Evolutionary conservation across 2,329 filamentous ascomycete genomes (phyloP).

Genomic region (Xylariales sp.): DNA sequence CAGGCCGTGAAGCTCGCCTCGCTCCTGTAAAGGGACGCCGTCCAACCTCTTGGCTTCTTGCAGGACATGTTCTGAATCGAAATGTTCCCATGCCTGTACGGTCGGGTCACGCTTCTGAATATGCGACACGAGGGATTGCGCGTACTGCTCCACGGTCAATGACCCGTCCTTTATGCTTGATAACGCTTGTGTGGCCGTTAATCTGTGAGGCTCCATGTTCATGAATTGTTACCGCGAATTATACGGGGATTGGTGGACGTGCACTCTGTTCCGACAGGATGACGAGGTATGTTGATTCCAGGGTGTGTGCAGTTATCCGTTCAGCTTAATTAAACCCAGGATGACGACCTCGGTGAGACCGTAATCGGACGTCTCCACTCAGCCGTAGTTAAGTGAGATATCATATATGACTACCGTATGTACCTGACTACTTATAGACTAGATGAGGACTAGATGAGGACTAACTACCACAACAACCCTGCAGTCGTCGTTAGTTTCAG

Average conservation of each 20-base stretch:
- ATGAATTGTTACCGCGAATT: not conserved
- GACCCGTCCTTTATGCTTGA: constrained; percentile 53
- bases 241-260: not conserved
- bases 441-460: not conserved
- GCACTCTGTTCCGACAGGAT: not conserved
- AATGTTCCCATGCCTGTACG: constrained; percentile 60
- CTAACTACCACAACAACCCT: not conserved
- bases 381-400: not conserved
- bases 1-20: constrained; percentile 65
- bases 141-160: constrained; percentile 61
- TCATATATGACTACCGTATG: not conserved
- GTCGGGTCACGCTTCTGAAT: constrained; percentile 56
- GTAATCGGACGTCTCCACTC: constrained; percentile 30
- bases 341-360: not conserved
- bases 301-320: too few species aligned
- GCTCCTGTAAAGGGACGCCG: constrained; percentile 54
- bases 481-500: not conserved
- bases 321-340: not conserved
- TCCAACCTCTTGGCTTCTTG: constrained; percentile 61
- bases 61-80: constrained; percentile 58
- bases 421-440: constrained; percentile 1
- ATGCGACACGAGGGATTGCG: constrained; percentile 56
- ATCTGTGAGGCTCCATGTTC: constrained; percentile 49
- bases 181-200: constrained; percentile 58
- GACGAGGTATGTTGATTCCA: not conserved